Conservation (phyloP, 176 grass and related monocot genomes). For the Raddia guianensis region DNA sequence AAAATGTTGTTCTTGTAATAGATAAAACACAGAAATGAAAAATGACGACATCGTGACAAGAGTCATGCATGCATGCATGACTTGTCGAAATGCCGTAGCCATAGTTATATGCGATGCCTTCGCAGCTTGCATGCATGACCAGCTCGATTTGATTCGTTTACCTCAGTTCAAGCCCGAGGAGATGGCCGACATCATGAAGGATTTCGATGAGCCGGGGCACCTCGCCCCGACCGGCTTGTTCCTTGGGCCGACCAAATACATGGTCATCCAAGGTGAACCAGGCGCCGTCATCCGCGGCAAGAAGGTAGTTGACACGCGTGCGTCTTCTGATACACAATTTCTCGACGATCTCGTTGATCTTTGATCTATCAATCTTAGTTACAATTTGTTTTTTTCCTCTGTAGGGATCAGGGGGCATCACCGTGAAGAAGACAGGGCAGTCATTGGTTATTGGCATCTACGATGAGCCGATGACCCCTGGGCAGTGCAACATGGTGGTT, state of each 20-base stretch:
- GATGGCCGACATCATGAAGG: conserved; percentile 67
- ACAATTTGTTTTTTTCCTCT: not conserved
- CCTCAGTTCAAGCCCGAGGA: conserved; percentile 60
- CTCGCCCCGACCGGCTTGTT: conserved; percentile 81
- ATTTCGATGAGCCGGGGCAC: conserved; percentile 82
- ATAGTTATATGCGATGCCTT: not conserved
- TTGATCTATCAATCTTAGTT: not conserved
- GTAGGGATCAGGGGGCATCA: conserved; percentile 68
- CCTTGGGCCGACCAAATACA: conserved; percentile 64
- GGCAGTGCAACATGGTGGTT: conserved; percentile 80
- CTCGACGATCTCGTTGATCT: not conserved
- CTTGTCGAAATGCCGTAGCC: not conserved
- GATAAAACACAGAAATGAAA: too few relatives aligned
- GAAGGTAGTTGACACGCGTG: conserved; percentile 47
- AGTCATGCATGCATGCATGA: not conserved
- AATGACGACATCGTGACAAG: too few relatives aligned
- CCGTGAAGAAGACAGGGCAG: conserved; percentile 69
- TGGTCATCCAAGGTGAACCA: conserved; percentile 84
- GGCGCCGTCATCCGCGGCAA: conserved; percentile 81
- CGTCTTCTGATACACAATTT: not conserved
- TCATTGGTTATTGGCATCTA: conserved; percentile 71
- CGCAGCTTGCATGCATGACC: not conserved
- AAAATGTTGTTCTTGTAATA: too few relatives aligned
- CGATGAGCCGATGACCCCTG: conserved; percentile 85
- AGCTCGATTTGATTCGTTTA: not conserved